A percentile compares a stretch with the other conserved stretches of the same genome.
Conservation (phyloP, 2,329 filamentous ascomycete species). For the Epichloe scottii region DNA sequence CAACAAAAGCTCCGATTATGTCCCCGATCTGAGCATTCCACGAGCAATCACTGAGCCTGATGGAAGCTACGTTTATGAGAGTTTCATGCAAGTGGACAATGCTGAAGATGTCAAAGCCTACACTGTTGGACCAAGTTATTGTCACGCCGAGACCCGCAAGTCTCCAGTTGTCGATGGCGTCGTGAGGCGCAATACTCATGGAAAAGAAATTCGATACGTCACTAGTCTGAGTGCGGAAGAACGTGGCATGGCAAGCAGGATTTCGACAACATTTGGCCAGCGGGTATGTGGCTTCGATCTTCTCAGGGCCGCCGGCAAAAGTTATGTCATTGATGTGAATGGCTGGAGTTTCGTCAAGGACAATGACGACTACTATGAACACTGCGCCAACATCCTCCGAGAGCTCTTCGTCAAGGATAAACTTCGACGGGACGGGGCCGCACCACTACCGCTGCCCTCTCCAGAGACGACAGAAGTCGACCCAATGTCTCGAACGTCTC, state of each 20-base stretch:
- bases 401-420: constrained; percentile 81
- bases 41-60: constrained; percentile 68
- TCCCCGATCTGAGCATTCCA: constrained; percentile 63
- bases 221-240: constrained; percentile 74
- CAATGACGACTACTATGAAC: constrained; percentile 96
- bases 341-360: constrained; percentile 99
- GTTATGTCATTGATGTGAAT: constrained; percentile 97
- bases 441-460: constrained; percentile 39
- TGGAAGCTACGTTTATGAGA: constrained; percentile 90
- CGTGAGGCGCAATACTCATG: constrained; percentile 89
- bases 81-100: constrained; percentile 93
- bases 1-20: constrained; percentile 96
- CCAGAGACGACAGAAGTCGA: constrained; percentile 33
- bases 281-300: constrained; percentile 93
- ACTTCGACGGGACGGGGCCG: constrained; percentile 48
- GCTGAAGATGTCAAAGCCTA: constrained; percentile 98
- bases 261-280: constrained; percentile 85
- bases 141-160: constrained; percentile 93
- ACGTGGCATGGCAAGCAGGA: constrained; percentile 74
- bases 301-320: constrained; percentile 74
- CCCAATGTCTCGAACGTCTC: constrained; percentile 22
- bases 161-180: constrained; percentile 94
- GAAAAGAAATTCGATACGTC: constrained; percentile 93
- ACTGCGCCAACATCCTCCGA: constrained; percentile 72
- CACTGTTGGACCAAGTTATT: constrained; percentile 85